A percentile compares a stretch with the other conserved stretches of the same genome.
phyloP scores from a whole-genome alignment of 2,329 filamentous ascomycete genomes.

The Stenocarpella maydis region DNA sequence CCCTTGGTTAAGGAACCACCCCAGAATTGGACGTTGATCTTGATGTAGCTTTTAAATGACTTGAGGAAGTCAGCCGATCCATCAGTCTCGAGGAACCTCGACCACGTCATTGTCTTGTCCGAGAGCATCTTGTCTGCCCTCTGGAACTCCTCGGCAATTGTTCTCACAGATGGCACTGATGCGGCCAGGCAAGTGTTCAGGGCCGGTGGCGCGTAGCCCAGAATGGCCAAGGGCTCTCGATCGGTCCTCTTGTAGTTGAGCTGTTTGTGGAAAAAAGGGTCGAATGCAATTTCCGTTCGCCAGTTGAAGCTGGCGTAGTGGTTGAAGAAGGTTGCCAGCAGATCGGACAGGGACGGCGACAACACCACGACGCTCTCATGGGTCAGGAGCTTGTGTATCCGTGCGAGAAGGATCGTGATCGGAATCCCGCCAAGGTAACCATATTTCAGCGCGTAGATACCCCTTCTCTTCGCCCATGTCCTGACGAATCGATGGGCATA shows the following conservation, averaged over 20 bases:
- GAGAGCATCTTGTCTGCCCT: slow-evolving; percentile 54
- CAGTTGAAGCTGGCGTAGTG: slow-evolving; percentile 71
- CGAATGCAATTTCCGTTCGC: slow-evolving; percentile 61
- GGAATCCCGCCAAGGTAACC: slow-evolving; percentile 73
- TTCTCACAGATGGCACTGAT: slow-evolving; percentile 60
- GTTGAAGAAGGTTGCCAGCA: slow-evolving; percentile 68
- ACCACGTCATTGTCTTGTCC: slow-evolving; percentile 51
- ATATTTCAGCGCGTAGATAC: slow-evolving; percentile 71
- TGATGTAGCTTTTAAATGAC: slow-evolving; percentile 62
- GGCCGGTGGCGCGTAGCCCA: slow-evolving; percentile 68
- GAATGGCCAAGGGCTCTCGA: slow-evolving; percentile 68
- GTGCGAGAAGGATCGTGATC: slow-evolving; percentile 67
- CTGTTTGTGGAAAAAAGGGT: slow-evolving; percentile 64
- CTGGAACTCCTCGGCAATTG: slow-evolving; percentile 60
- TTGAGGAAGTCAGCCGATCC: slow-evolving; percentile 58
- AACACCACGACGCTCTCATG: slow-evolving; percentile 44
- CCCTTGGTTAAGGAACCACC: slow-evolving; percentile 63
- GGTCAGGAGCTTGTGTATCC: slow-evolving; percentile 64
- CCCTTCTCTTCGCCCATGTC: slow-evolving; percentile 67
- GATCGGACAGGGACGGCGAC: slow-evolving; percentile 56
- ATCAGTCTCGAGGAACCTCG: slow-evolving; percentile 46
- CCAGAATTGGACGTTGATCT: slow-evolving; percentile 72
- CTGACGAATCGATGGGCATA: slow-evolving; percentile 67
- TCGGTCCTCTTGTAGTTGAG: slow-evolving; percentile 61
- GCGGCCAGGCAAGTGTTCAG: slow-evolving; percentile 67